Conservation (phyloP, 2,329 filamentous ascomycete species). For the Xylaria sp. region DNA sequence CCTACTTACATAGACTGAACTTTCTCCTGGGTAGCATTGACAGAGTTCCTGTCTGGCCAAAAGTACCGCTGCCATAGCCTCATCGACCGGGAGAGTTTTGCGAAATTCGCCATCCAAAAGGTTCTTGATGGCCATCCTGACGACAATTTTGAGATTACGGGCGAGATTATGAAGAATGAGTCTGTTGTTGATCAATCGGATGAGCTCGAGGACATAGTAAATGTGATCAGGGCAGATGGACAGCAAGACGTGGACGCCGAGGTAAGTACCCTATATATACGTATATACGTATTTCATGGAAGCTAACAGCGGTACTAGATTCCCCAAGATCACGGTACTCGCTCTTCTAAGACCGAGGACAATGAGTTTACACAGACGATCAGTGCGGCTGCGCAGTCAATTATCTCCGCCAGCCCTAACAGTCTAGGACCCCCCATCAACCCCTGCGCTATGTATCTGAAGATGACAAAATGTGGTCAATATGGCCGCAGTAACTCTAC, state of each 20-base stretch:
- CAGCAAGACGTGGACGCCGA: conserved; percentile 44
- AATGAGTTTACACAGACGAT: conserved; percentile 35
- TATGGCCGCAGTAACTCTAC: conserved; percentile 41
- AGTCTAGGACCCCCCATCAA: conserved; percentile 45
- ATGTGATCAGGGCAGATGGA: conserved; percentile 36
- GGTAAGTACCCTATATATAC: conserved; percentile 33
- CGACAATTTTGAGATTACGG: conserved; percentile 32
- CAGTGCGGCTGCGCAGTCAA: conserved; percentile 37
- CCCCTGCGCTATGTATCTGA: conserved; percentile 41
- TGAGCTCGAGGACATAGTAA: conserved; percentile 4
- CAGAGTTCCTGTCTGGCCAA: conserved; percentile 23
- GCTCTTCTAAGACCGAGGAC: conserved; percentile 13
- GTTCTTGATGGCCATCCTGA: conserved; percentile 33
- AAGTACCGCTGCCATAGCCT: conserved; percentile 6
- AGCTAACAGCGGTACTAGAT: conserved; percentile 10
- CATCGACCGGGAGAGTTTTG: conserved; percentile 37
- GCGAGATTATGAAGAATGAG: conserved; percentile 38
- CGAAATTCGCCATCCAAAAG: conserved; percentile 39
- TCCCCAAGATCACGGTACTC: conserved; percentile 17
- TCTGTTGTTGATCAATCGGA: conserved; percentile 12
- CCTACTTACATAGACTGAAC: background rate
- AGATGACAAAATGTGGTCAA: conserved; percentile 41
- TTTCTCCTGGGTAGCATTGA: background rate
- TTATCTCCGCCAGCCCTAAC: conserved; percentile 43
- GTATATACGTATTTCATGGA: background rate